phyloP scores from a whole-genome alignment of 2,329 filamentous ascomycete species.

The Fusarium nurragi region DNA sequence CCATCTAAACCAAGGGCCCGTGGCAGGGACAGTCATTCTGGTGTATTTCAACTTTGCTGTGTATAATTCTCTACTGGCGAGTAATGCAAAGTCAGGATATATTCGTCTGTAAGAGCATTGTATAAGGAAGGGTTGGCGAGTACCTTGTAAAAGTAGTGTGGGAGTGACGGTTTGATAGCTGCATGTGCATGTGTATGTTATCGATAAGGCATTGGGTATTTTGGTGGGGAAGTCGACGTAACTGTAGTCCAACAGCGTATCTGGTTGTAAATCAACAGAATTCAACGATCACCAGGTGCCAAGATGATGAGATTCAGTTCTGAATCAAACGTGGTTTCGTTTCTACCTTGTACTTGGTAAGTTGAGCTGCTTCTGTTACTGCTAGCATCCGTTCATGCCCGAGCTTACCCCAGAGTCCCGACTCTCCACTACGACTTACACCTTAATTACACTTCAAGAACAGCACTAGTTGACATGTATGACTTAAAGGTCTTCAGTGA shows the following conservation, averaged over 20 bases:
- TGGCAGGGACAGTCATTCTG: conserved; percentile 27
- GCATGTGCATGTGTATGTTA: conserved; percentile 21
- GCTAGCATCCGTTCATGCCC: neutral
- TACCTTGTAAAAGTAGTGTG: conserved; percentile 2
- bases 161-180: conserved; percentile 12
- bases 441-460: neutral
- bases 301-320: neutral
- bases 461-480: neutral
- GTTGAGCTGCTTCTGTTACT: neutral
- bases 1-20: conserved; percentile 42
- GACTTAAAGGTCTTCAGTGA: too few relatives aligned
- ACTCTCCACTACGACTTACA: neutral
- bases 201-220: conserved; percentile 27
- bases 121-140: neutral
- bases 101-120: neutral
- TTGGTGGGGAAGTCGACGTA: conserved; percentile 13
- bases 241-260: neutral
- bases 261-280: neutral
- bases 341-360: neutral
- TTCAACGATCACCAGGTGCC: neutral
- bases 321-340: neutral
- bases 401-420: conserved; percentile 1
- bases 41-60: neutral
- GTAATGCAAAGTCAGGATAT: neutral
- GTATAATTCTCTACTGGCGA: neutral